Percentiles rank a stretch among this genome's conserved stretches.
Evolutionary conservation across 208 protist genomes (phyloP).

Genomic region (Vickermania spadyakhi): DNA sequence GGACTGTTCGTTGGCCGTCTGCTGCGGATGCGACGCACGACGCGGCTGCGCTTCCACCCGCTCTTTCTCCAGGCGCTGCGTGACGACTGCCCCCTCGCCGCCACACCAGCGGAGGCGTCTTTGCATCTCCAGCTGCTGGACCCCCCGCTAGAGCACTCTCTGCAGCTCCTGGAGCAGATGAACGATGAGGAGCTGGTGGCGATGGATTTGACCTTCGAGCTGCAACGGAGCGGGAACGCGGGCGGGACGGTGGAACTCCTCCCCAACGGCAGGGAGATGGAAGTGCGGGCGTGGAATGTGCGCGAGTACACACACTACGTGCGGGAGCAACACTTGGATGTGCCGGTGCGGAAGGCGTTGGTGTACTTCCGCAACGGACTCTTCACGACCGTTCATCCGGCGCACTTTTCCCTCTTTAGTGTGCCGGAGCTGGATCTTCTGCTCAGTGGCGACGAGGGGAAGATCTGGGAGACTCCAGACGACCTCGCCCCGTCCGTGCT

Average conservation of each 20-base stretch:
- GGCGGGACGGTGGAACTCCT: conserved; percentile 13
- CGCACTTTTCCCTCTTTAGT: conserved; percentile 51
- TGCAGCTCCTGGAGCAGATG: conserved; percentile 22
- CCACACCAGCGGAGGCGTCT: not conserved
- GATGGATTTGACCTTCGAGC: conserved; percentile 44
- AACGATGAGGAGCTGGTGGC: conserved; percentile 23
- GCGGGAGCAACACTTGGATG: conserved; percentile 30
- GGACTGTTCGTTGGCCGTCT: conserved; percentile 55
- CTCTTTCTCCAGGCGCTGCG: conserved; percentile 40
- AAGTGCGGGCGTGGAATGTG: conserved; percentile 35
- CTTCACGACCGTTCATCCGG: conserved; percentile 25
- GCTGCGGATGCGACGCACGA: conserved; percentile 36
- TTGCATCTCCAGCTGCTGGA: conserved; percentile 34
- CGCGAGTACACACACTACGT: conserved; percentile 24
- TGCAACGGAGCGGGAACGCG: conserved; percentile 2
- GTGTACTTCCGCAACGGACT: conserved; percentile 42
- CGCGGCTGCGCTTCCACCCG: conserved; percentile 46
- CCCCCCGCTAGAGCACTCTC: conserved; percentile 24
- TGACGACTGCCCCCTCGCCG: conserved; percentile 10
- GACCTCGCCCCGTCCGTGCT: conserved; percentile 31
- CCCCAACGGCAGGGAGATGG: conserved; percentile 6
- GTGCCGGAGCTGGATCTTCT: conserved; percentile 39
- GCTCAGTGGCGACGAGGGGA: conserved; percentile 38
- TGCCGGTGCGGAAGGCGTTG: conserved; percentile 15
- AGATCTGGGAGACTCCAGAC: conserved; percentile 43